Evolutionary conservation across 805 yeast genomes (phyloP).

Genomic region (Cyberlindnera mississippiensis): DNA sequence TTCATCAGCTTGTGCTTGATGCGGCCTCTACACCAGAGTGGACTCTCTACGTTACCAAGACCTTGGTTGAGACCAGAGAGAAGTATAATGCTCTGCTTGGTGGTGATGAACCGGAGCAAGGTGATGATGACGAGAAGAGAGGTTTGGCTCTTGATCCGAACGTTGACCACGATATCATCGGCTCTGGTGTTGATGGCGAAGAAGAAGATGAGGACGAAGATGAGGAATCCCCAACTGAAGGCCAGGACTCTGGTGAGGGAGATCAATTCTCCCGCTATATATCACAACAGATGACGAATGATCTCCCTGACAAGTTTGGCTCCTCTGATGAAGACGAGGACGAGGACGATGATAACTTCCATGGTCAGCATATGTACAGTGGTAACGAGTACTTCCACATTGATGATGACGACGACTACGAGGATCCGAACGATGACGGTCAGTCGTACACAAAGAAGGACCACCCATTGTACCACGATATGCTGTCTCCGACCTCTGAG

Average conservation of each 20-base stretch:
- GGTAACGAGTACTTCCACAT: slow-evolving; percentile 17
- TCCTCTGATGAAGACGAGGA: slow-evolving; percentile 46
- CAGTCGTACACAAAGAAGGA: slow-evolving; percentile 61
- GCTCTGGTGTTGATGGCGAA: slow-evolving; percentile 27
- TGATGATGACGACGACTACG: slow-evolving; percentile 62
- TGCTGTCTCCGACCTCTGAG: slow-evolving; percentile 27
- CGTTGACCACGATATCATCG: slow-evolving; percentile 33
- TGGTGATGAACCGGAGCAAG: slow-evolving; percentile 37
- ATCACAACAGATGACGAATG: slow-evolving; percentile 67
- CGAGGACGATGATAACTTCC: slow-evolving; percentile 24
- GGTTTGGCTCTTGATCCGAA: slow-evolving; percentile 29
- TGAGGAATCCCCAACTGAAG: slow-evolving; percentile 6
- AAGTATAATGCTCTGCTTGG: slow-evolving; percentile 94
- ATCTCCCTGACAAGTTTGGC: slow-evolving; percentile 52
- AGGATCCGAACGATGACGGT: slow-evolving; percentile 81
- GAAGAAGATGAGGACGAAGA: slow-evolving; percentile 1
- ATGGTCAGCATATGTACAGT: slow-evolving; percentile 10
- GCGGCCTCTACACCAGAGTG: slow-evolving; percentile 49
- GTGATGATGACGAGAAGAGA: slow-evolving; percentile 28
- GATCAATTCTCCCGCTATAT: slow-evolving; percentile 46
- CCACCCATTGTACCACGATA: slow-evolving; percentile 51
- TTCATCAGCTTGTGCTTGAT: slow-evolving; percentile 32
- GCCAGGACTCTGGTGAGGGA: slow-evolving; percentile 19
- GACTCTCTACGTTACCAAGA: slow-evolving; percentile 79
- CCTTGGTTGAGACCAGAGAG: slow-evolving; percentile 83